Base-by-base conservation (phyloP, 805 yeast species). In the Saitoella complicata region DNA sequence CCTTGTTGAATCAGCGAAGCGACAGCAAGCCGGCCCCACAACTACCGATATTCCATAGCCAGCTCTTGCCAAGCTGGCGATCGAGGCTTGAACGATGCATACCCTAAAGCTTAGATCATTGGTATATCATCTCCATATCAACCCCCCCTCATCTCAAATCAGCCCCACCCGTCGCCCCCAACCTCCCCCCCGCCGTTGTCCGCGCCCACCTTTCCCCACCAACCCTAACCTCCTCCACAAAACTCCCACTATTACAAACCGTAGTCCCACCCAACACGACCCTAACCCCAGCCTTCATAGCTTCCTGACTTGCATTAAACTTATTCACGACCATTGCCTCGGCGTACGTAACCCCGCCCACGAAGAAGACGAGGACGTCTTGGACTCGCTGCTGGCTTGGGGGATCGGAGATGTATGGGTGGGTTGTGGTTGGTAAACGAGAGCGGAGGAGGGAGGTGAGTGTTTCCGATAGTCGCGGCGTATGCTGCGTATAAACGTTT, bases 271-370 rank as follows among this genome's bases (percentile, higher is more conserved):
- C 98, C n/a, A 87, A 63, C 1, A 85, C 69, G 10, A 83, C 66
- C 50, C 84, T 73, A 39, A 81, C 68, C 7, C 73, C 75, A 34
- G 71, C 72, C 29, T 50, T 46, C 6, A 55, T 50, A 29, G 73
- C 65, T 12, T 36, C 11, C 11, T 33, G n/a, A 32, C 34, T 36
- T 31, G 62, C 62, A 55, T 80, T 78, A 50, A 86, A 67, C 49
- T 85, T 82, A 45, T 80, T 75, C 4, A 87, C 75, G 29, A 86
- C 62, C 49, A 95, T 72, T 0, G 94, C 83, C 59, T 91, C 99
- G 60, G 88, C 97, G 58, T 75, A 85, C 1, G 97, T 88, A 1
- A 73, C 80, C 10, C 98, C 98, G 5, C 96, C 97, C 43, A 84
- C 75, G 32, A 65, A 54, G 45, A 63, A 65, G 13, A 67, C 61